phyloP scores from a whole-genome alignment of 352 stramenopile species.

The Globisporangium recalcitrans region DNA sequence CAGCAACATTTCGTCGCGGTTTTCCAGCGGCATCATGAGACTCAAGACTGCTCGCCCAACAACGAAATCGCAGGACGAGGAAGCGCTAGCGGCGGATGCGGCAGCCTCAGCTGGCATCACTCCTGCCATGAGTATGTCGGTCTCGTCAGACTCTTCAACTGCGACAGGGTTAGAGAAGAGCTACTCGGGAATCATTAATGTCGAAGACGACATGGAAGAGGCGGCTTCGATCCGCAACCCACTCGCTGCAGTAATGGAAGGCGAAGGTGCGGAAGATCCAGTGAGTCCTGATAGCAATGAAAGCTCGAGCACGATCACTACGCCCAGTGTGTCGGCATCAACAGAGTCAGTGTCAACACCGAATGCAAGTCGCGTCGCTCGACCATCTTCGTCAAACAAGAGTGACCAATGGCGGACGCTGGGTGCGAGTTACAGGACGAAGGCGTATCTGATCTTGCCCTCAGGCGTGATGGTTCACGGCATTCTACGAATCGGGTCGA shows the following conservation, averaged over 20 bases:
- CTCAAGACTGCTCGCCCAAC: conserved; percentile 25
- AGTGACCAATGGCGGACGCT: conserved; percentile 71
- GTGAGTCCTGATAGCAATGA: conserved; percentile 11
- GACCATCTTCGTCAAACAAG: conserved; percentile 22
- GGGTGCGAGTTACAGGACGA: conserved; percentile 59
- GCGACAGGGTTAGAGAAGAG: conserved; percentile 18
- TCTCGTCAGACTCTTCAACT: conserved; percentile 13
- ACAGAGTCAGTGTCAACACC: not conserved
- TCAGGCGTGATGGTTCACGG: conserved; percentile 71
- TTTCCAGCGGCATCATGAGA: conserved; percentile 62
- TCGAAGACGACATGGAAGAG: conserved; percentile 15
- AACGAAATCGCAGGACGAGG: conserved; percentile 15
- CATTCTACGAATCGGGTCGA: conserved; percentile 60
- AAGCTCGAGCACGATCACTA: not conserved
- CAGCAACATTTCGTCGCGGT: conserved; percentile 66
- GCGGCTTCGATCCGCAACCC: conserved; percentile 15
- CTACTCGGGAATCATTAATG: conserved; percentile 13
- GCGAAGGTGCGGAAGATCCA: conserved; percentile 11
- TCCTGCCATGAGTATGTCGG: conserved; percentile 15
- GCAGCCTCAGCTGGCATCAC: not conserved
- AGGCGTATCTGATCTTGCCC: conserved; percentile 69
- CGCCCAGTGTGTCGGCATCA: not conserved
- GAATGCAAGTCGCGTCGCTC: not conserved
- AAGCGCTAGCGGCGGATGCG: conserved; percentile 4
- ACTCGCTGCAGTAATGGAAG: conserved; percentile 14